Conservation (phyloP, 306 rosid genomes). For the Ziziphus jujuba region DNA sequence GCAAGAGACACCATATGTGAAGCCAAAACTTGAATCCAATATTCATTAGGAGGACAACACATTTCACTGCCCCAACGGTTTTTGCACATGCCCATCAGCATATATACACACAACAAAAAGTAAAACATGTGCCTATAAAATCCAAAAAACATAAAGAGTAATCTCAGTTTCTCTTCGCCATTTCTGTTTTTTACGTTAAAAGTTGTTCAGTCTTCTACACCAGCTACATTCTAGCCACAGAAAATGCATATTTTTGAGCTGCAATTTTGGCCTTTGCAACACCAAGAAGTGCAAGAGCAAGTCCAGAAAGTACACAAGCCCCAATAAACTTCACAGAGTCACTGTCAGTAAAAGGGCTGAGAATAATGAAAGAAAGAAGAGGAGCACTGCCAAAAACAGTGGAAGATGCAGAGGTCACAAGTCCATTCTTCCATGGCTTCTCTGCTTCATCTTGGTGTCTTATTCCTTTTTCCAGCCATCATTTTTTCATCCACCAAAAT, state of each 20-base stretch:
- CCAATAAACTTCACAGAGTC: slow-evolving; percentile 45
- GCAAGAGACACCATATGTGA: no score
- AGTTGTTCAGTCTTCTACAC: slow-evolving; percentile 25
- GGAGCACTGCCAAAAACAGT: slow-evolving; percentile 51
- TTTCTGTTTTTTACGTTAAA: no score
- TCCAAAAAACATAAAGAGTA: no score
- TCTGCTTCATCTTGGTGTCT: slow-evolving; percentile 43
- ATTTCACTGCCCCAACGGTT: no score
- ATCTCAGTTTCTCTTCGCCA: no score
- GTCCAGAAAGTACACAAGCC: slow-evolving; percentile 51
- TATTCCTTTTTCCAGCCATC: slow-evolving; percentile 43
- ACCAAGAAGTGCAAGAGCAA: slow-evolving; percentile 53
- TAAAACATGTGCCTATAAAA: no score
- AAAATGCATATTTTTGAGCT: slow-evolving; percentile 36
- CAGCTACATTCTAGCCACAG: slow-evolving; percentile 38
- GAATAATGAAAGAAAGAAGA: slow-evolving; percentile 56
- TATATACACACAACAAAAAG: no score
- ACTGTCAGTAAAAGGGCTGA: slow-evolving; percentile 49
- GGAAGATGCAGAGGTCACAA: slow-evolving; percentile 48
- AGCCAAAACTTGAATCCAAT: no score
- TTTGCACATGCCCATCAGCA: no score
- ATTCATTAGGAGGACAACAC: no score
- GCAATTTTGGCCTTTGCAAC: slow-evolving; percentile 55
- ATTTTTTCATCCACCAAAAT: slow-evolving; percentile 58
- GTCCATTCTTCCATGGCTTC: slow-evolving; percentile 64